These are phyloP conservation scores for Peronospora destructor DNA, from an alignment of 352 stramenopile species.

Conservation along the genomic window DNA sequence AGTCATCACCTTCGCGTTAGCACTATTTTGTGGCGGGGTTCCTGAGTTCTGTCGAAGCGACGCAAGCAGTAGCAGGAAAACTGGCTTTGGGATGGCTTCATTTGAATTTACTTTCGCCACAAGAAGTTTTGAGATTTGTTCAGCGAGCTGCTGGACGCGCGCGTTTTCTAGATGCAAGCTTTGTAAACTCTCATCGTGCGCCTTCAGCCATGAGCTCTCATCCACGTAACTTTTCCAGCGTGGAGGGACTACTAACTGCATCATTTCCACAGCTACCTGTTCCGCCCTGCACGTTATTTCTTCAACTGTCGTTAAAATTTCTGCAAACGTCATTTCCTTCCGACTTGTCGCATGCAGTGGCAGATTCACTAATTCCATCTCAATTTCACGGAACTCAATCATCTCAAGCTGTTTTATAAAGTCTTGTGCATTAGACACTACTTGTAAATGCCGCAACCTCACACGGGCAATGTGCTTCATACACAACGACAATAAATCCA, in stretches of 20 bases:
- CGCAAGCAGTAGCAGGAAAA: constrained; percentile 42
- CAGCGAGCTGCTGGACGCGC: constrained; percentile 37
- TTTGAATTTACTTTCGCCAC: constrained; percentile 41
- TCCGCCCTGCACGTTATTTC: constrained; percentile 49
- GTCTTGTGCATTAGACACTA: constrained; percentile 27
- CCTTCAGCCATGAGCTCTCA: constrained; percentile 29
- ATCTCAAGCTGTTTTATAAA: constrained; percentile 30
- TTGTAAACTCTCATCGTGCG: constrained; percentile 38
- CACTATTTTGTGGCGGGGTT: constrained; percentile 15
- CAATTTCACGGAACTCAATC: constrained; percentile 37
- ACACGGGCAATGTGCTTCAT: constrained; percentile 45
- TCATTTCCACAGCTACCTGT: constrained; percentile 46
- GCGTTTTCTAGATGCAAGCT: constrained; percentile 35
- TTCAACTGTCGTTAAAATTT: constrained; percentile 49
- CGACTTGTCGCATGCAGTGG: constrained; percentile 25
- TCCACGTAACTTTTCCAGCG: constrained; percentile 43
- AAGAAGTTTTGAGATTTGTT: constrained; percentile 43
- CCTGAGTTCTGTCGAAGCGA: constrained; percentile 42
- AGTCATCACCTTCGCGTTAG: constrained; percentile 16
- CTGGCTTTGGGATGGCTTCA: constrained; percentile 39
- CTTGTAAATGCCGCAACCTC: constrained; percentile 42
- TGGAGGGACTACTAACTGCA: constrained; percentile 34
- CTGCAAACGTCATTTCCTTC: constrained; percentile 56
- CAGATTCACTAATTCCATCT: constrained; percentile 36
- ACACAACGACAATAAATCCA: constrained; percentile 30